Percentiles rank a stretch among this genome's conserved stretches.
Conservation (phyloP, 169 alveolate genomes). For the Plasmodium yoelii region DNA sequence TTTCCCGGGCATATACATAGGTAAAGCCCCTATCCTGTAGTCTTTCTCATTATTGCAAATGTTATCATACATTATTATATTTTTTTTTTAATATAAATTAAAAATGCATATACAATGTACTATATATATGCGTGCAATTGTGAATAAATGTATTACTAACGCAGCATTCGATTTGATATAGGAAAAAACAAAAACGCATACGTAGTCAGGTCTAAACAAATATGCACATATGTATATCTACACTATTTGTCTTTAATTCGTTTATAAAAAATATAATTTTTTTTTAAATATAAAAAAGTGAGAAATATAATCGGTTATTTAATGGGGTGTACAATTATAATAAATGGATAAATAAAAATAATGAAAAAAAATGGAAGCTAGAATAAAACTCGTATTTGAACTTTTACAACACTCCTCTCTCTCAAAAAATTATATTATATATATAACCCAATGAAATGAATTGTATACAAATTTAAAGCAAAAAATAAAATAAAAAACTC, state of each 20-base stretch:
- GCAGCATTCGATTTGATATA: neutral
- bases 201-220: neutral
- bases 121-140: neutral
- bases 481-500: too few species aligned
- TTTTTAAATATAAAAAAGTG: too few species aligned
- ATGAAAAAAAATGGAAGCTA: too few species aligned
- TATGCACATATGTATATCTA: too few species aligned
- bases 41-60: slow-evolving; percentile 54
- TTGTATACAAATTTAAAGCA: neutral
- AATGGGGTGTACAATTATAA: too few species aligned
- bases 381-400: too few species aligned
- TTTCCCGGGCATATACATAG: neutral
- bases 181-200: neutral
- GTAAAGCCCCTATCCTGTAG: slow-evolving; percentile 30
- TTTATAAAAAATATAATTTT: too few species aligned
- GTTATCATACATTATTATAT: slow-evolving; percentile 56
- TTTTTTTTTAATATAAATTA: neutral
- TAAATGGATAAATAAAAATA: too few species aligned
- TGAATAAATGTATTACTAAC: neutral
- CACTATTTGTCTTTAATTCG: too few species aligned
- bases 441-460: neutral
- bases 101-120: slow-evolving; percentile 5
- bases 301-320: too few species aligned
- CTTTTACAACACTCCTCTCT: too few species aligned
- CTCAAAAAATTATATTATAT: too few species aligned